Base-by-base conservation (phyloP, 2,329 filamentous ascomycete species). In the Aaosphaeria pasadenensis region DNA sequence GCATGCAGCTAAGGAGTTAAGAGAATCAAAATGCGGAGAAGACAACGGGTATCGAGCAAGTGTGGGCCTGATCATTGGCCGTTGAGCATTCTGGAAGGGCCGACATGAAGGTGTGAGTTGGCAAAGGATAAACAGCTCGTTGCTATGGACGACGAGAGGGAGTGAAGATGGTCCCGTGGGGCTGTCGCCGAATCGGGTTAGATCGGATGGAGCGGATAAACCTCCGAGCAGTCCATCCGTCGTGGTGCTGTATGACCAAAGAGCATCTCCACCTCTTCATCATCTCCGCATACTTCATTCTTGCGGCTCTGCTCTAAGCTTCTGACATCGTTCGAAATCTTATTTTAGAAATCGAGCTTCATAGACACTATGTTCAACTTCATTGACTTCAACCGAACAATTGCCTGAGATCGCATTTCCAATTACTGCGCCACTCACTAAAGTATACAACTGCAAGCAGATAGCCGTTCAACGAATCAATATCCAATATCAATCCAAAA, bases 1-100 rank as follows among this genome's bases (percentile, higher is more conserved):
- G 49, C 45, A 66, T 64, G 60, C 60, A 60, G 58, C 62, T 64
- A 63, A 54, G 43, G 48, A 60, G 57, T 60, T 63, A 63, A 54
- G 43, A 50, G 46, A 45, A 48, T 33, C 30, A 45, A 56, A 60
- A 52, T 64, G 62, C 56, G 62, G 62, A 62, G 62, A 59, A 54
- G 46, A 41, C 36, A 9, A 36, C 33, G n/a, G n/a, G 33, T 56
- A 55, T 51, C 49, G 46, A 43, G 41, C 30, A 45, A 53, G 46
- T 63, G 62, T 62, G 62, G 61, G 57, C 52, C 60, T 48, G 43
- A 47, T 48, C 41, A 55, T 55, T 17, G 7, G 11, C 39, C 17
- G 17, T 24, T 24, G 17, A 24, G 17, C 17, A 28, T 40, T 11
- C 7, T 40, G 39, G 39, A 24, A 11, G 39, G 39, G 39, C 9